Evolutionary conservation across 2,329 filamentous ascomycete genomes (phyloP), one percentile per base, ranked within the genome.

Genomic region (Phoma herbarum): DNA sequence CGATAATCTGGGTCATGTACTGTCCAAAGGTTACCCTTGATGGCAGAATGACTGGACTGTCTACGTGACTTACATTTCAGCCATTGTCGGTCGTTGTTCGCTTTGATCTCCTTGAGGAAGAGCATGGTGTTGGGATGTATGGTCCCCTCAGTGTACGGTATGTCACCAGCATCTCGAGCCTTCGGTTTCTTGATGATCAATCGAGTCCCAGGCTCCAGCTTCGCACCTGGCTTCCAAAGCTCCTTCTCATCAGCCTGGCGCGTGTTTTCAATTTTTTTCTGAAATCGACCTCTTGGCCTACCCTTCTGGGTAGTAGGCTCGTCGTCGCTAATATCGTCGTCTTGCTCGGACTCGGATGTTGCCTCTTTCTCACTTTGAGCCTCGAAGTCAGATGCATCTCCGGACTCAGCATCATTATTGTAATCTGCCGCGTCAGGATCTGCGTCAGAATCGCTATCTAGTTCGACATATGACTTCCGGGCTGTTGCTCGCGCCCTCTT

Each of bases 1-100:
- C 93, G 86, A 74, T 91, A 96, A 68, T 96, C 90, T 43, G 84
- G 83, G 75, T 96, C 92, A 74, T 95, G 86, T 69, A 87, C 92
- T 95, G 55, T 57, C 23, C 46, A 35, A 42, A 44, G 20, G 42
- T 74, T 46, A 74, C 5, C 8, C 5, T 12, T 20, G 14, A 26
- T 25, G 18, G 22, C 20, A n/a, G 4, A 5, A 8, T 7, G 25
- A n/a, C 23, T 3, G n/a, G 8, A 28, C 16, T 3, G 29, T 10
- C 2, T 8, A 16, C 43, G 23, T n/a, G 22, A 67, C 78, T 72
- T 78, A 88, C 86, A 79, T 78, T 88, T 89, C 59, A 89, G 69
- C 86, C 87, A 89, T 70, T 85, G 78, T 41, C 86, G 80, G 55
- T 88, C 83, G 67, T 89, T 89, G 68, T 89, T 86, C 47, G 79